Percentiles rank a stretch among this genome's conserved stretches.
phyloP scores from a whole-genome alignment of 2,329 filamentous ascomycete species.

The Phyllosticta paracitricarpa region DNA sequence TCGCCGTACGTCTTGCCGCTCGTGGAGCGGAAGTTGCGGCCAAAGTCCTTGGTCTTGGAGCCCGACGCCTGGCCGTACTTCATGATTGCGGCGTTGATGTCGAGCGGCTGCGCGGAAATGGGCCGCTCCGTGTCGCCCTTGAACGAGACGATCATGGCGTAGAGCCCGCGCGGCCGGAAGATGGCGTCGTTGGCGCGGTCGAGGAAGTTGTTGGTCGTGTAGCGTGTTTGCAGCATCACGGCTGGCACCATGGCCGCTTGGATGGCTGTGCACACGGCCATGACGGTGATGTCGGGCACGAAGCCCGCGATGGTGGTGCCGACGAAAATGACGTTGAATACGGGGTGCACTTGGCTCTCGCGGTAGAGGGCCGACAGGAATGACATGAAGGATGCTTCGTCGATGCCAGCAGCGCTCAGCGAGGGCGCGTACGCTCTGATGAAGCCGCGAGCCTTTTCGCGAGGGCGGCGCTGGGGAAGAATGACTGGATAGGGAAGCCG shows the following conservation, averaged over 20 bases:
- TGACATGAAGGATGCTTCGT: slow-evolving; percentile 38
- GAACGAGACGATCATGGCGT: slow-evolving; percentile 46
- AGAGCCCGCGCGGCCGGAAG: slow-evolving; percentile 48
- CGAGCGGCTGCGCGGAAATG: slow-evolving; percentile 21
- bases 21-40: slow-evolving; percentile 28
- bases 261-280: slow-evolving; percentile 35
- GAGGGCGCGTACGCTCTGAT: slow-evolving; percentile 44
- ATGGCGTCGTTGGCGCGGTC: slow-evolving; percentile 46
- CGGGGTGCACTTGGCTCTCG: slow-evolving; percentile 20
- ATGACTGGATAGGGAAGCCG: slow-evolving; percentile 33
- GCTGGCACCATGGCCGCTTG: slow-evolving; percentile 34
- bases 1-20: slow-evolving; percentile 32
- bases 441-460: slow-evolving; percentile 40
- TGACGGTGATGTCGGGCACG: slow-evolving; percentile 31
- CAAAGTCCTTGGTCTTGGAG: slow-evolving; percentile 17
- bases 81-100: slow-evolving; percentile 29
- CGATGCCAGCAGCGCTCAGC: slow-evolving; percentile 37
- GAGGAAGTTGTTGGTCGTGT: slow-evolving; percentile 44
- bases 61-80: slow-evolving; percentile 18
- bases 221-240: slow-evolving; percentile 28
- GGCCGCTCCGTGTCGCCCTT: slow-evolving; percentile 36
- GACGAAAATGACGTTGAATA: slow-evolving; percentile 12
- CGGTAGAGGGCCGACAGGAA: slow-evolving; percentile 41
- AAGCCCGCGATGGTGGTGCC: slow-evolving; percentile 28
- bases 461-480: slow-evolving; percentile 43